A percentile compares a stretch with the other conserved stretches of the same genome.
Conservation (phyloP, 148 eudicot species). For the Rhododendron molle region DNA sequence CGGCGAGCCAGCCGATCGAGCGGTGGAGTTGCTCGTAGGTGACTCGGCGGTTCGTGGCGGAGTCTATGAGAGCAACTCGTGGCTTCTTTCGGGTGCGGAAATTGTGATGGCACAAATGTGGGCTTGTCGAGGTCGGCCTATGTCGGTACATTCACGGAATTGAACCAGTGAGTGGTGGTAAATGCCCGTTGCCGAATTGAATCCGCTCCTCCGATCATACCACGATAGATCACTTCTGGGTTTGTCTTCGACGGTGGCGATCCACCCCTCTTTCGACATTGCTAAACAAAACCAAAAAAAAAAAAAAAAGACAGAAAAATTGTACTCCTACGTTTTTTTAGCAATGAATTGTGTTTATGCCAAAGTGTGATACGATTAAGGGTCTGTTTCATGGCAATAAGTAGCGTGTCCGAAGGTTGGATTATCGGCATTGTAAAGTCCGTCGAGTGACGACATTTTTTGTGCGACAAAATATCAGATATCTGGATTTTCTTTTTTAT, state of each 20-base stretch:
- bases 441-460: too few species aligned
- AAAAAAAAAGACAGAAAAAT: too few species aligned
- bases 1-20: slow-evolving; percentile 31
- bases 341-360: background rate
- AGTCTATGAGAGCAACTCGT: slow-evolving; percentile 41
- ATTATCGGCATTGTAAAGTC: too few species aligned
- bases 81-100: slow-evolving; percentile 31
- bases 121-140: slow-evolving; percentile 35
- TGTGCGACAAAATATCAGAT: too few species aligned
- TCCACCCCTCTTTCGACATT: slow-evolving; percentile 11
- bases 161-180: slow-evolving; percentile 35
- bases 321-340: too few species aligned
- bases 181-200: slow-evolving; percentile 31
- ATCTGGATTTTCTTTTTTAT: too few species aligned
- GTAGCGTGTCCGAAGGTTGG: too few species aligned
- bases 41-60: slow-evolving; percentile 22
- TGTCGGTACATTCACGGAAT: slow-evolving; percentile 19
- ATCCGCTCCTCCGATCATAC: slow-evolving; percentile 24
- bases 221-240: background rate
- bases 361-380: background rate
- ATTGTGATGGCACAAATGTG: slow-evolving; percentile 36
- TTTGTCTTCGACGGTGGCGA: slow-evolving; percentile 8
- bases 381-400: background rate
- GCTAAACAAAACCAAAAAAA: too few species aligned
- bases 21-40: slow-evolving; percentile 34